Base-by-base conservation (phyloP, 2,329 filamentous ascomycete species). In the Scedosporium apiospermum region DNA sequence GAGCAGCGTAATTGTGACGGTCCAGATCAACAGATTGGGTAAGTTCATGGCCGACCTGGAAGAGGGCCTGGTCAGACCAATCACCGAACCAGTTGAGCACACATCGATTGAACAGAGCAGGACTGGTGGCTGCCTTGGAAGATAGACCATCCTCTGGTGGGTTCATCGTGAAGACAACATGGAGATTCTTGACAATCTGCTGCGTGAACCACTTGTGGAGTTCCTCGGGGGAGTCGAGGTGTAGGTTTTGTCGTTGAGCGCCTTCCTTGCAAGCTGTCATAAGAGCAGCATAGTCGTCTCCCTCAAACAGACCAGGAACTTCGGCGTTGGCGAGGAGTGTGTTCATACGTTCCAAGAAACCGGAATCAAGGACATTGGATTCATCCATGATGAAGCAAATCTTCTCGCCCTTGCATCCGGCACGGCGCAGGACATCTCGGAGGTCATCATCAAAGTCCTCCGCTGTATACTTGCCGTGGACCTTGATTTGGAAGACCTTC, bases 341-440 rank as follows among this genome's bases (percentile, higher is more conserved):
- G 74, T 99, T 99, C 95, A 99, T 99, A 69, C 96, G 88, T 75
- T 99, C 95, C 62, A 99, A 77, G 86, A 99, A 99, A 62, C 95
- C 95, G 53, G 95, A 99, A 75, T 99, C 95, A 30, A 99, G 83
- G 42, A 99, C 95, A 70, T 99, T 99, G 9, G 93, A 89, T 78
- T 99, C 95, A 73, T 99, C 95, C 93, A 99, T 98, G 79, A 99
- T 97, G 80, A 99, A 99, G 78, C 96, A 99, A 58, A 99, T 96
- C 81, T 98, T 98, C 74, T 99, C 95, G 42, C 95, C 95, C 80
- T 97, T 97, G 80, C 93, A 98, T 66, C 95, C 95, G 69, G 91
- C 96, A 63, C 95, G 86, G 57, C 95, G 88, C 49, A 99, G 85
- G 7, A 99, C 95, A 71, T 93, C 93, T 67, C 96, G 86, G 42